phyloP scores from a whole-genome alignment of 1,284 basidiomycete species.

The Melampsora medusae region DNA sequence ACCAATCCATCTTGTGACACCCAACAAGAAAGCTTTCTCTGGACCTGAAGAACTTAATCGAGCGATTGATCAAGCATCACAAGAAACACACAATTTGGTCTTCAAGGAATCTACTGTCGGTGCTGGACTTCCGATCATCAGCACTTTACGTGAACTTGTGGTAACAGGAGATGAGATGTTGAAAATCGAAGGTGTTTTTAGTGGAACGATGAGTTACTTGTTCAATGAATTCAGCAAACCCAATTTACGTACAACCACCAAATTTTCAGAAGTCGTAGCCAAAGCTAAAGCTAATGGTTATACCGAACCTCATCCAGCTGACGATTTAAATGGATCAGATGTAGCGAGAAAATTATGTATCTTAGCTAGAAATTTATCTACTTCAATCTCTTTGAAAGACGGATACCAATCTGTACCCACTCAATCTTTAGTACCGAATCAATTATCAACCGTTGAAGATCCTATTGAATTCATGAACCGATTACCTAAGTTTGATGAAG shows the following conservation, averaged over 20 bases:
- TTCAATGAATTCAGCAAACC: constrained; percentile 79
- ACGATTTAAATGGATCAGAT: constrained; percentile 93
- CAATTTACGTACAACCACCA: neutral
- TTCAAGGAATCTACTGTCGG: constrained; percentile 94
- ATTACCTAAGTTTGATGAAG: constrained; percentile 78
- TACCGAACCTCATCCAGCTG: constrained; percentile 95
- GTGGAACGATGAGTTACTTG: constrained; percentile 96
- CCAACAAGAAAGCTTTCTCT: constrained; percentile 96
- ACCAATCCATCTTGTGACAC: constrained; percentile 84
- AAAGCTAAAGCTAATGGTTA: constrained; percentile 88
- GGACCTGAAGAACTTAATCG: constrained; percentile 69
- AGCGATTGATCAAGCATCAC: constrained; percentile 64
- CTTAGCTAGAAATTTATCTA: constrained; percentile 70
- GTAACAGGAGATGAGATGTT: constrained; percentile 79
- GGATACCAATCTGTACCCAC: constrained; percentile 80
- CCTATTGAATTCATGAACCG: constrained; percentile 76
- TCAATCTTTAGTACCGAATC: constrained; percentile 76
- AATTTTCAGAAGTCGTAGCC: constrained; percentile 45
- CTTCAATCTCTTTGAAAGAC: constrained; percentile 59
- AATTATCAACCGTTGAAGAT: constrained; percentile 64
- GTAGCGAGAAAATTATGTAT: constrained; percentile 97
- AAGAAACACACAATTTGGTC: constrained; percentile 66
- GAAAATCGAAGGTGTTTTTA: constrained; percentile 71
- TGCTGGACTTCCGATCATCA: constrained; percentile 88
- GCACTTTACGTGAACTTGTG: constrained; percentile 85